Base-by-base conservation (phyloP, 371 early-diverging fungal genomes). In the Syncephalastrum sp. region DNA sequence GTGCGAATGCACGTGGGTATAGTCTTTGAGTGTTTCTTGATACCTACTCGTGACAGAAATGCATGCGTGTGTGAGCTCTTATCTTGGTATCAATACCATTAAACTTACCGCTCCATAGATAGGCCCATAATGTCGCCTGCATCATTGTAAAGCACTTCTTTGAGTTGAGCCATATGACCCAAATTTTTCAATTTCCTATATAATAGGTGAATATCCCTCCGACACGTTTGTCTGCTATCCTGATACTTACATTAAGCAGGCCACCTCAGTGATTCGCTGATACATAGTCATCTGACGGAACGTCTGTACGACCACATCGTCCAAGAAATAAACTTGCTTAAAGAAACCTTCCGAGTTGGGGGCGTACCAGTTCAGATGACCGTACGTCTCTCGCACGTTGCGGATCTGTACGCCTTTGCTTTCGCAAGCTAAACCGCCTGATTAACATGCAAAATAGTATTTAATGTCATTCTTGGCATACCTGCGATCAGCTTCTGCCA, bases 11-110 rank as follows among this genome's bases (percentile, higher is more conserved):
- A 76, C 76, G 50, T 85, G 82, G 10, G 80, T 69, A 56, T 82
- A 85, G 44, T 81, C 77, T 50, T 85, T 87, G 5, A 87, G 61
- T 0, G 87, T 87, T 17, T 59, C 67, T 62, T 78, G 75, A 41
- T 78, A 78, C 57, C 77, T 75, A 59, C 19, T 33, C 10, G 12
- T 10, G 38, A 33, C 38, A 12, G 13, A 8, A 19, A 42, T 21
- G 16, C 17, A 53, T 55, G 27, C n/a, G 45, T 24, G 21, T 17
- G 47, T 7, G 10, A 16, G 1, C 0, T 0, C 55, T 25, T 25
- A 27, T 7, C 12, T 19, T 13, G 21, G 8, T 15, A 42, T 45
- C 21, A 21, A 21, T 2, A 45, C 55, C 25, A 1, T 43, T 43
- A 4, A 41, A 14, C 41, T 42, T 67, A 75, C 72, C 73, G 64